These are phyloP conservation scores for Fusarium sp. DNA, from an alignment of 2,329 filamentous ascomycete species.

Conservation along the genomic window DNA sequence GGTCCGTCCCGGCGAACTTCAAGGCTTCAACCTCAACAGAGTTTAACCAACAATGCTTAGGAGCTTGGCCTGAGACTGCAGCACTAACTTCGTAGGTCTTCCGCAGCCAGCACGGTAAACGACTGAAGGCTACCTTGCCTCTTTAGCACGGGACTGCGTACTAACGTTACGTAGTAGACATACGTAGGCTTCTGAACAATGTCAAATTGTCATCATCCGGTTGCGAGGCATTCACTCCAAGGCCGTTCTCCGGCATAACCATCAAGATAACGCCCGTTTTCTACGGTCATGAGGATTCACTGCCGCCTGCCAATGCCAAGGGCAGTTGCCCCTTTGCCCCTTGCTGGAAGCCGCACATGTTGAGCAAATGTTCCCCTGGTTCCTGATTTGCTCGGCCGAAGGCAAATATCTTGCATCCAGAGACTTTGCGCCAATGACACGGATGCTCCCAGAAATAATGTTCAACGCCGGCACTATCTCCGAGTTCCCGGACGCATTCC, in stretches of 20 bases:
- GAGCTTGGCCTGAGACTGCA: background rate
- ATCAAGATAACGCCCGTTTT: background rate
- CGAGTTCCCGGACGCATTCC: slow-evolving; percentile 1
- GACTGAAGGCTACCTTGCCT: too few species aligned
- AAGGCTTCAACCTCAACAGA: background rate
- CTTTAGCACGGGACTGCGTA: background rate
- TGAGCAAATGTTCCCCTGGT: background rate
- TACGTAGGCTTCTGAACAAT: background rate
- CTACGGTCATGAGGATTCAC: background rate
- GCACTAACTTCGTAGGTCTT: background rate
- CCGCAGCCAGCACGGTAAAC: background rate
- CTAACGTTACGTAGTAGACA: too few species aligned
- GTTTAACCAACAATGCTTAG: background rate
- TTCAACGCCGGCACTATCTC: background rate
- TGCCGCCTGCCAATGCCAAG: background rate
- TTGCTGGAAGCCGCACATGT: background rate
- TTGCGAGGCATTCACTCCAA: background rate
- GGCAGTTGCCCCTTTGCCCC: background rate
- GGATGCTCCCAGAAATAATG: background rate
- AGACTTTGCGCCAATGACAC: background rate
- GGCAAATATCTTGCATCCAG: background rate
- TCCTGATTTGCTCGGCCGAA: background rate
- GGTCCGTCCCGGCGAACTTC: background rate
- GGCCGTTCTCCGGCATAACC: background rate
- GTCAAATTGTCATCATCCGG: background rate